These are phyloP conservation scores for Paulownia fortunei DNA, from an alignment of 257 asterid species.

Conservation along the genomic window DNA sequence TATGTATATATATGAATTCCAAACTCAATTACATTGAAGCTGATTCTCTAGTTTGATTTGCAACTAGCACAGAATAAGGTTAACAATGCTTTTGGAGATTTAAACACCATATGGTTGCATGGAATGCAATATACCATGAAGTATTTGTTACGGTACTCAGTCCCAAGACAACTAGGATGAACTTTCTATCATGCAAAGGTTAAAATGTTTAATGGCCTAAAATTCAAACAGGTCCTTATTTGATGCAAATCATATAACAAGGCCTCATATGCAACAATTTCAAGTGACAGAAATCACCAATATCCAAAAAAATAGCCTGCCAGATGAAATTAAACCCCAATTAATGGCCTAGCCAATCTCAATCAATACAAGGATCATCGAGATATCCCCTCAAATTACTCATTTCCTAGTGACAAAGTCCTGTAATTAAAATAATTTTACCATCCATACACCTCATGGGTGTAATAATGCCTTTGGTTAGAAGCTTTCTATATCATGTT, in stretches of 20 bases:
- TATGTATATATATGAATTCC: no score
- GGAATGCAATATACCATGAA: no score
- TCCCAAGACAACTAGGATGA: no score
- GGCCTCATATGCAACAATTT: background rate
- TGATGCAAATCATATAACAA: slow-evolving; percentile 23
- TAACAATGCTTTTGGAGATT: no score
- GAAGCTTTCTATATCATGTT: slow-evolving; percentile 20
- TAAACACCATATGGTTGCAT: no score
- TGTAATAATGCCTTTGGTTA: slow-evolving; percentile 6
- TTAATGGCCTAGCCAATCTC: slow-evolving; percentile 7
- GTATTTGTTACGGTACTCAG: no score
- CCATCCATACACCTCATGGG: background rate
- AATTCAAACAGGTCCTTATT: background rate
- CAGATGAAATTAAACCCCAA: slow-evolving; percentile 13
- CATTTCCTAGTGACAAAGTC: slow-evolving; percentile 14
- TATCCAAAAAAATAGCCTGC: background rate
- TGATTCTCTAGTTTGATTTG: no score
- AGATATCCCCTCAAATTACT: background rate
- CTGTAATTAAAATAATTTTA: background rate
- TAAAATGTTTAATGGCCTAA: background rate
- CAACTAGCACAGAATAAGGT: no score
- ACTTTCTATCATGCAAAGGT: background rate
- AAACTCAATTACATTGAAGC: no score
- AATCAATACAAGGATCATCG: slow-evolving; percentile 11
- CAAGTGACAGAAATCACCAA: background rate